Evolutionary conservation across 441 rosid genomes (phyloP), one percentile per base, ranked within the genome.

Genomic region (Populus trichocarpa): DNA sequence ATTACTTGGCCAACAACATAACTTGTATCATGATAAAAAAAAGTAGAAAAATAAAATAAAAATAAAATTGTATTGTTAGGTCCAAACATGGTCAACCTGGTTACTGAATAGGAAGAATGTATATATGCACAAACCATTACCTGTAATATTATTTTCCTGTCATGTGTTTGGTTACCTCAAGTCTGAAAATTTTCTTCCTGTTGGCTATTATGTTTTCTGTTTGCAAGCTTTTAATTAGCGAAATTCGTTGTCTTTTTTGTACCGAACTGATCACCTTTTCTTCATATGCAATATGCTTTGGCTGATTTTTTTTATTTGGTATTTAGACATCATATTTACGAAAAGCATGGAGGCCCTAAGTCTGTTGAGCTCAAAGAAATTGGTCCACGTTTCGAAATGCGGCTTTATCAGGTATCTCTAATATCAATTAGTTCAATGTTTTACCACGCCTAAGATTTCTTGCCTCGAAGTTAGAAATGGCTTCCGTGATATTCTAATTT

Each of bases 371-470:
- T 96, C 71, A 88, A 87, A 85, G 98, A 94, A 75, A 83, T 93
- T 33, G 99, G 99, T 80, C 99, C 98, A 40, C 87, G 98, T 33
- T 96, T 94, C 76, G 99, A 96, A 81, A 80, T 94, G 89, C 90
- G 90, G 70, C 95, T 90, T 28, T 94, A 93, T 87, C 92, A 93
- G 94, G 98, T 96, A 86, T 72, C 18, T 72, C 35, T 68, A 33
- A 33, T 28, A 46, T n/a, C 69, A 50, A 70, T 20, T 5, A 36
- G 61, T 67, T 36, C 5, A 71, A 25, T 57, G 3, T 3, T 78
- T 18, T 20, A 9, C 3, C 2, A 3, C 7, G 28, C 10, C 22
- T n/a, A 35, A 12, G 4, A 33, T 12, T 14, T 25, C 13, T n/a
- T 23, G 25, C 13, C 22, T 8, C 8, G 20, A 18, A 18, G 64